Evolutionary conservation across 2,329 filamentous ascomycete genomes (phyloP).

Genomic region (Lecanoromycetidae sp.): DNA sequence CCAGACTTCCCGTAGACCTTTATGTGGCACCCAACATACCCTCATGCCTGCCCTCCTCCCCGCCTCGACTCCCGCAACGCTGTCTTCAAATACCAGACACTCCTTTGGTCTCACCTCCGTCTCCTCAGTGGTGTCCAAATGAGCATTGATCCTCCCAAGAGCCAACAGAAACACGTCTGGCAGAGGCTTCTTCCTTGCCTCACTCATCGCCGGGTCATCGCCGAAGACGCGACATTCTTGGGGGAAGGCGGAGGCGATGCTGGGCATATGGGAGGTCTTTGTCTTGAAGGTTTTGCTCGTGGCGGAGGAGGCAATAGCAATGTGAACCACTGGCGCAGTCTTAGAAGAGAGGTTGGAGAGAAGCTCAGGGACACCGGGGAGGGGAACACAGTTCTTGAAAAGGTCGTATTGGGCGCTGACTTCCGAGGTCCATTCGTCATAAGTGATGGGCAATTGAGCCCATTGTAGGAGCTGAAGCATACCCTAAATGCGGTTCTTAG

Average conservation of each 20-base stretch:
- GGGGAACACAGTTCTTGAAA: constrained; percentile 59
- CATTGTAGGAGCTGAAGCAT: constrained; percentile 58
- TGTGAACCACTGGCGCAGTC: constrained; percentile 44
- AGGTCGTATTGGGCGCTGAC: constrained; percentile 52
- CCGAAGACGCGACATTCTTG: constrained; percentile 46
- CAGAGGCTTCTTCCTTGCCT: constrained; percentile 76
- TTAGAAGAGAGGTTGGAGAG: constrained; percentile 34
- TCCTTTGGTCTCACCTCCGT: constrained; percentile 62
- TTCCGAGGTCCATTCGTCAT: constrained; percentile 54
- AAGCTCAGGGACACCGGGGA: constrained; percentile 65
- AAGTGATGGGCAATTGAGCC: constrained; percentile 71
- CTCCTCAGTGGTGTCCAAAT: constrained; percentile 19
- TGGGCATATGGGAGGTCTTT: constrained; percentile 52
- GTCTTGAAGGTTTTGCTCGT: constrained; percentile 59
- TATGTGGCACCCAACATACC: constrained; percentile 83
- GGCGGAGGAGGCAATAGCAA: constrained; percentile 77
- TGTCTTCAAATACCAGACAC: constrained; percentile 93
- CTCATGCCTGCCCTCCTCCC: constrained; percentile 88
- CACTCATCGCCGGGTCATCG: constrained; percentile 65
- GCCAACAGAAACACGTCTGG: constrained; percentile 91
- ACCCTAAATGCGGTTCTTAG: constrained; percentile 31
- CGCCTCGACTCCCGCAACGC: constrained; percentile 81
- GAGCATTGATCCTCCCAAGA: constrained; percentile 62
- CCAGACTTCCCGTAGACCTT: constrained; percentile 60
- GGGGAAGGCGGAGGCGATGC: constrained; percentile 33